Evolutionary conservation across 257 asterid genomes (phyloP), one percentile per base, ranked within the genome.

Genomic region (Fraxinus anomala): DNA sequence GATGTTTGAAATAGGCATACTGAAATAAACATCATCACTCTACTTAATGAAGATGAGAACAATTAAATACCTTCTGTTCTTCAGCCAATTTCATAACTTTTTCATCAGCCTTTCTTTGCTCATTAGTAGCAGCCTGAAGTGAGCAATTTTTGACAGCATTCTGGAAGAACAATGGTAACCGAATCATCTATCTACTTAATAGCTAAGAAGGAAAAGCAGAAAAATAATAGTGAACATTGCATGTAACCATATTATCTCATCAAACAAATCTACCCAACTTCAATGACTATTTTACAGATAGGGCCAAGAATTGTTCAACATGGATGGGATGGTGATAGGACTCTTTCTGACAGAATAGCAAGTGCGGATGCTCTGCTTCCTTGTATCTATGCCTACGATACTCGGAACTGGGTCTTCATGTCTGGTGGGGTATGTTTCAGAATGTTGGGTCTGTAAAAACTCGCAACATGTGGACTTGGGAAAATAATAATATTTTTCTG

Each of bases 61-160:
- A 36, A 78, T 51, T 37, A 69, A 67, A 74, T 87, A 94, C 99
- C 95, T 87, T 91, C 76, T 94, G 97, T 70, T 87, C 91, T 89
- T 92, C 96, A 63, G 94, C 95, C 90, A 95, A 78, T 82, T 83
- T 89, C 92, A 89, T 77, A 80, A 93, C 83, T 51, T 85, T 88
- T 77, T 85, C 90, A 74, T 89, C 96, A 26, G 85, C 91, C 79
- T 85, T 90, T 56, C 86, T 87, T 80, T 89, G 97, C 84, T 87
- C 94, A 84, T 87, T 89, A 19, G 91, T 76, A 28, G 92, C 97
- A 79, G 90, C 91, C 72, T 83, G 89, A 85, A 92, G 83, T 40
- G 85, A 85, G 82, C 78, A 84, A 79, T 88, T 91, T 80, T 90
- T 85, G 68, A 89, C 88, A 61, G 94, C 96, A 86, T 93, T 90